Base-by-base conservation (phyloP, 352 stramenopile species). In the Phytophthora hybrid region DNA sequence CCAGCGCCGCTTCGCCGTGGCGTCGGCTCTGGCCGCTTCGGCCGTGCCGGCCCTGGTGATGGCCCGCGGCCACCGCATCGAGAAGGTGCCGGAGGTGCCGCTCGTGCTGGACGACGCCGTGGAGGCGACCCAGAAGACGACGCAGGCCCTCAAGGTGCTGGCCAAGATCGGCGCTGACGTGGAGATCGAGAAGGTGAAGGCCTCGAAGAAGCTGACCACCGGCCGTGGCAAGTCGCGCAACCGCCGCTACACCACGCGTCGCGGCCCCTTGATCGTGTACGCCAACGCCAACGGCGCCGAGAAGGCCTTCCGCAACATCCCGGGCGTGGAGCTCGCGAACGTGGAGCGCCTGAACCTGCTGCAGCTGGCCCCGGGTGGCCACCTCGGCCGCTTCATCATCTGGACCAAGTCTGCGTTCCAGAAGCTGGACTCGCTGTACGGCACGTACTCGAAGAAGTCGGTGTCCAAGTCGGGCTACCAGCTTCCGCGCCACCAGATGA, bases 151-250 rank as follows among this genome's bases (percentile, higher is more conserved):
- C 59, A 97, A 98, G 82, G 85, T 99, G 51, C 88, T 99, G 61
- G 86, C 89, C 57, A 93, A 97, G 74, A 82, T 99, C 71, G 98
- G 98, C 75, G 23, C 23, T 26, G 23, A 26, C 23, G 23, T 26
- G 23, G 23, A 26, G 23, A 26, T 26, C 23, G 23, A 99, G 78
- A 99, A 99, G 88, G 96, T 98, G 62, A 98, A 98, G 83, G 94
- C 95, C 73, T 99, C 97, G 56, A 99, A 98, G 90, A 98, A 99
- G 86, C 90, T 99, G 71, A 97, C 97, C 71, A 95, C 95, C 26
- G 98, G 98, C 80, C 98, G 98, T 91, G 98, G 98, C 83, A 99
- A 99, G 96, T 97, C 97, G 78, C 94, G 98, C 84, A 99, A 99
- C 90, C 97, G 98, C 78, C 92, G 97, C 78, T 99, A 99, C 88